Evolutionary conservation across 495 filamentous ascomycete species (phyloP).

Genomic region (Jackrogersella multiformis): DNA sequence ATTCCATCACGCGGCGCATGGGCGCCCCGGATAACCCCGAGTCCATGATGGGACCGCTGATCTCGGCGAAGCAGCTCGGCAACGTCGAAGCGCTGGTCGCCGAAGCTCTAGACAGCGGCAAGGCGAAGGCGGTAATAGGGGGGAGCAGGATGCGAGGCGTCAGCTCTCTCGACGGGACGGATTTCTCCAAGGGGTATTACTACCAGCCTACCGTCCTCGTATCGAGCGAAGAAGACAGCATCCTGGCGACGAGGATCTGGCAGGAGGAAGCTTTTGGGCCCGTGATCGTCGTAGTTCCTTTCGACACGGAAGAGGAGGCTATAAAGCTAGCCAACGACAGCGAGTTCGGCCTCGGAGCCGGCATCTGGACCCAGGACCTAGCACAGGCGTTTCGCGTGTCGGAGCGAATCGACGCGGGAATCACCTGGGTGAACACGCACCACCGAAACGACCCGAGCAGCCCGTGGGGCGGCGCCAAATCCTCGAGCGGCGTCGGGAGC

Average conservation of each 20-base stretch:
- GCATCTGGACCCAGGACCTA: slow-evolving; percentile 67
- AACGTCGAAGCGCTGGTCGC: slow-evolving; percentile 51
- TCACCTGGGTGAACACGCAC: slow-evolving; percentile 71
- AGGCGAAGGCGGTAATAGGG: slow-evolving; percentile 48
- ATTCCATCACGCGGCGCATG: slow-evolving; percentile 55
- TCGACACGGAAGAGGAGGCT: slow-evolving; percentile 59
- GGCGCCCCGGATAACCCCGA: slow-evolving; percentile 59
- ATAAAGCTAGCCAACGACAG: slow-evolving; percentile 60
- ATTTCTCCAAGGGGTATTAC: slow-evolving; percentile 63
- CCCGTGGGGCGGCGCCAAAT: slow-evolving; percentile 66
- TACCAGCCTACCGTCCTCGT: slow-evolving; percentile 66
- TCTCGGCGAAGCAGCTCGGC: slow-evolving; percentile 50
- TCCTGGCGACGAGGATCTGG: slow-evolving; percentile 47
- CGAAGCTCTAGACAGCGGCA: slow-evolving; percentile 44
- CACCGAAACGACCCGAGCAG: slow-evolving; percentile 69
- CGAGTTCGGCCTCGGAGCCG: slow-evolving; percentile 62
- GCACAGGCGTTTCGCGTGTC: slow-evolving; percentile 66
- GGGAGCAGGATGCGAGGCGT: slow-evolving; percentile 45
- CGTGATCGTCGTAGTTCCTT: slow-evolving; percentile 58
- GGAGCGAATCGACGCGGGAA: slow-evolving; percentile 65
- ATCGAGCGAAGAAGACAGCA: slow-evolving; percentile 26
- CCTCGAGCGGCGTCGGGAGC: slow-evolving; percentile 63
- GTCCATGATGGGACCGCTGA: slow-evolving; percentile 58
- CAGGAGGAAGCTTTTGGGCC: slow-evolving; percentile 62
- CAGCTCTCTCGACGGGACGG: slow-evolving; percentile 46